Evolutionary conservation across 1,284 basidiomycete species (phyloP), one percentile per base, ranked within the genome.

Genomic region (Golubevia pallescens): DNA sequence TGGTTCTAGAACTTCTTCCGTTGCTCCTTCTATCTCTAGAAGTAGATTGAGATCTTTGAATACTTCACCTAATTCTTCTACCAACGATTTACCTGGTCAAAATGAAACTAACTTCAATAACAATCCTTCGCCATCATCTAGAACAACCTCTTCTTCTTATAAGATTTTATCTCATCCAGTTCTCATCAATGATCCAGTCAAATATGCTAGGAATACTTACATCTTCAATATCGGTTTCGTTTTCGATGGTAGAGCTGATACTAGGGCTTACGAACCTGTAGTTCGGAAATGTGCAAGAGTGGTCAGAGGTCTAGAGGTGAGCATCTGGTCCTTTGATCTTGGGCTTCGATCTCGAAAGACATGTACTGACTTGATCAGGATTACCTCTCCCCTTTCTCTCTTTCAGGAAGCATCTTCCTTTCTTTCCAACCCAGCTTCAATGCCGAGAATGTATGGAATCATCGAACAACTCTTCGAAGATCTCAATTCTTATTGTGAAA

Each of bases 381-480:
- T n/a, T n/a, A n/a, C n/a, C n/a, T n/a, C 58, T 7, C 13, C 6
- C 32, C 13, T 6, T 14, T 2, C 53, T n/a, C 53, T 21, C 6
- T 21, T 4, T 14, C 77, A 97, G 93, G 91, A 95, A 88, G 93
- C 97, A 80, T 94, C 93, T 0, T 90, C 89, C 1, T 95, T 97
- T 81, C 88, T 99, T 21, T 96, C 95, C 1, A 90, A 90, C 4
- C 88, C 91, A 0, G 87, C 89, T 58, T 92, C 91, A 3, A 90
- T 91, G 1, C 88, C 89, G 56, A 89, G 91, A 0, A 90, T 99
- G 61, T 90, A 93, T 73, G 90, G 92, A 4, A 92, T 99, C 64
- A 90, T 99, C 34, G 96, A 99, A 86, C 95, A 98, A 84, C 89
- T 99, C 0, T 98, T 95, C 75, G 95, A 97, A 81, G 97, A 99